These are phyloP conservation scores for Pichia terricola DNA, from an alignment of 1,139 yeast species.

Conservation along the genomic window DNA sequence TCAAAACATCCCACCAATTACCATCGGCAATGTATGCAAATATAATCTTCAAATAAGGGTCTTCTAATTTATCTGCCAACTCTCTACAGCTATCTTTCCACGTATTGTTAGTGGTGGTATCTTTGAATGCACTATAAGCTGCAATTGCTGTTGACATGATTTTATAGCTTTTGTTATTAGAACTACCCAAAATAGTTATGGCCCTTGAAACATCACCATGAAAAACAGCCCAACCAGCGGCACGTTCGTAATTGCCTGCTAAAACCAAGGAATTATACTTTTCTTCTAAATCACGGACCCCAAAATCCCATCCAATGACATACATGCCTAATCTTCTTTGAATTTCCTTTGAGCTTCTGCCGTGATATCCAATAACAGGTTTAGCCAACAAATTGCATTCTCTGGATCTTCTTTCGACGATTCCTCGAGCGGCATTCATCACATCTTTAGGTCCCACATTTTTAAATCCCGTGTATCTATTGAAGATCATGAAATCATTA, in stretches of 20 bases:
- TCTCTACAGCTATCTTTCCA: conserved; percentile 92
- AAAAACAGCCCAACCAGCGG: conserved; percentile 97
- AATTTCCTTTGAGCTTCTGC: conserved; percentile 41
- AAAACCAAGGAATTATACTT: conserved; percentile 49
- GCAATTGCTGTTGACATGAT: conserved; percentile 92
- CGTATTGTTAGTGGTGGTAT: conserved; percentile 49
- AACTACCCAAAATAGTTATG: conserved; percentile 51
- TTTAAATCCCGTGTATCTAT: conserved; percentile 32
- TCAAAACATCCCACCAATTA: conserved; percentile 94
- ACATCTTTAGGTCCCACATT: conserved; percentile 36
- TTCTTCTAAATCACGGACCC: conserved; percentile 65
- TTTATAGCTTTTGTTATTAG: conserved; percentile 53
- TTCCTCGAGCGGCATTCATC: conserved; percentile 24
- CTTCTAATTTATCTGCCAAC: conserved; percentile 77
- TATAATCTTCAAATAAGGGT: conserved; percentile 83
- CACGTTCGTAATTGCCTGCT: conserved; percentile 66
- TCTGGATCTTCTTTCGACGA: conserved; percentile 21
- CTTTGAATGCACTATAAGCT: conserved; percentile 67
- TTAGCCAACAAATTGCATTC: conserved; percentile 21
- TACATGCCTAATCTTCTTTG: conserved; percentile 75
- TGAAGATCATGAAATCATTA: conserved; percentile 49
- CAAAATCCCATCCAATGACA: conserved; percentile 88
- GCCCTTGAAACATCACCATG: conserved; percentile 83
- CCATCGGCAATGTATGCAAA: conserved; percentile 92
- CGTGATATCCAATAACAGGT: conserved; percentile 33